Conservation (phyloP, 2,329 filamentous ascomycete genomes). For the Calonectria multiphialidica region DNA sequence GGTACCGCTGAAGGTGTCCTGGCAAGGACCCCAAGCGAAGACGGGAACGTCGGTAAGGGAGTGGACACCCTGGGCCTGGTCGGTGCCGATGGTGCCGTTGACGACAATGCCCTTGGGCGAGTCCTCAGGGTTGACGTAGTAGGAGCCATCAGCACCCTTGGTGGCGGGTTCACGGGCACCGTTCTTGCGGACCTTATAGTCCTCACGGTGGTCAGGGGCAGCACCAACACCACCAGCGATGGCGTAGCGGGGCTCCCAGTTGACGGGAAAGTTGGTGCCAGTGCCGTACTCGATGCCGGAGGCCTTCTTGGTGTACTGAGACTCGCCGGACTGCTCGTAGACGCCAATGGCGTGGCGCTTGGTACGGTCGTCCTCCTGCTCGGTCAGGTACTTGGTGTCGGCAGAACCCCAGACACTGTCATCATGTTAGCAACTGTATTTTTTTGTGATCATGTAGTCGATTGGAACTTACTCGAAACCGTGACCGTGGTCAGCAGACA, state of each 20-base stretch:
- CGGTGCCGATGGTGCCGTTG: slow-evolving; percentile 79
- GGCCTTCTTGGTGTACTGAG: slow-evolving; percentile 76
- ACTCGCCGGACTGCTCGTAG: slow-evolving; percentile 80
- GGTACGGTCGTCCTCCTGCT: slow-evolving; percentile 73
- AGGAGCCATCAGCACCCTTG: slow-evolving; percentile 67
- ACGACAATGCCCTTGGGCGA: slow-evolving; percentile 75
- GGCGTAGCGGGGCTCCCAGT: slow-evolving; percentile 88
- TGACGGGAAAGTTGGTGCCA: slow-evolving; percentile 81
- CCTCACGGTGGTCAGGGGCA: slow-evolving; percentile 81
- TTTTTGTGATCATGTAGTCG: not conserved
- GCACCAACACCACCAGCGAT: slow-evolving; percentile 80
- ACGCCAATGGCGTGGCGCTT: slow-evolving; percentile 82
- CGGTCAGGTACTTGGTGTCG: slow-evolving; percentile 81
- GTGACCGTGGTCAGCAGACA: slow-evolving; percentile 91
- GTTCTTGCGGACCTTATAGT: slow-evolving; percentile 77
- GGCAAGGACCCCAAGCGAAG: slow-evolving; percentile 83
- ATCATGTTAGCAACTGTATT: slow-evolving; percentile 8
- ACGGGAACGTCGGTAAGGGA: slow-evolving; percentile 84
- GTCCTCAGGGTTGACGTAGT: slow-evolving; percentile 78
- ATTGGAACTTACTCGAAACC: slow-evolving; percentile 74
- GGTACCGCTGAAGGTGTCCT: slow-evolving; percentile 79
- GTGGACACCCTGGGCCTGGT: slow-evolving; percentile 77
- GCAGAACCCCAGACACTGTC: slow-evolving; percentile 80
- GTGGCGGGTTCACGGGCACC: slow-evolving; percentile 73
- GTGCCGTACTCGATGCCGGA: slow-evolving; percentile 76